phyloP scores from a whole-genome alignment of 108 stramenopile genomes.

The Pseudonitzschia pungens region DNA sequence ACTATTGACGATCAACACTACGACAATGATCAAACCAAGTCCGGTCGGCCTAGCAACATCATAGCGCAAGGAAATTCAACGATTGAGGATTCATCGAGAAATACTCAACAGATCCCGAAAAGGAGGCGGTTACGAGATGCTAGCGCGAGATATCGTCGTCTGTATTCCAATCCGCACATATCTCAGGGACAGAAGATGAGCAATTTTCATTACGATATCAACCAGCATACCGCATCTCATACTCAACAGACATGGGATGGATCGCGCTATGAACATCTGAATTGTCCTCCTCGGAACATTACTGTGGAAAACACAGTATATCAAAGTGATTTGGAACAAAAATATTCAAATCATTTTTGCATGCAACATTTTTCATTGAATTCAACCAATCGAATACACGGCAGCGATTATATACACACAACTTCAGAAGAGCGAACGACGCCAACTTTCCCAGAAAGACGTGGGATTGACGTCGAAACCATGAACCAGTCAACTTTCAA shows the following conservation, averaged over 20 bases:
- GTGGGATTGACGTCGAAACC: neutral
- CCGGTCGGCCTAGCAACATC: neutral
- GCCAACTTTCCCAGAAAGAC: neutral
- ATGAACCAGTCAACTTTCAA: neutral
- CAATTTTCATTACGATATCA: neutral
- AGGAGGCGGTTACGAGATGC: slow-evolving; percentile 16
- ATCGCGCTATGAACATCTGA: neutral
- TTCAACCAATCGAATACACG: neutral
- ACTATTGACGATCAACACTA: neutral
- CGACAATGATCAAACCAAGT: neutral
- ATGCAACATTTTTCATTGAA: neutral
- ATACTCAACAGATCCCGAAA: neutral
- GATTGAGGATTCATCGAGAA: neutral
- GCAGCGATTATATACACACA: neutral
- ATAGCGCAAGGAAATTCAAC: neutral
- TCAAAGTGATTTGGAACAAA: neutral
- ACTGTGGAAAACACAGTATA: no score
- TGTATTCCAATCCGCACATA: neutral
- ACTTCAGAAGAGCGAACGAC: neutral
- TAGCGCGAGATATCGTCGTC: slow-evolving; percentile 1
- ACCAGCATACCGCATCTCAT: neutral
- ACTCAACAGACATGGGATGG: neutral
- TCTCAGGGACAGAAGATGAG: neutral
- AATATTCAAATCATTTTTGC: neutral
- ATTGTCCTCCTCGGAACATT: no score